Conservation (phyloP, 23 red algal genomes). For the Gracilariopsis chorda region DNA sequence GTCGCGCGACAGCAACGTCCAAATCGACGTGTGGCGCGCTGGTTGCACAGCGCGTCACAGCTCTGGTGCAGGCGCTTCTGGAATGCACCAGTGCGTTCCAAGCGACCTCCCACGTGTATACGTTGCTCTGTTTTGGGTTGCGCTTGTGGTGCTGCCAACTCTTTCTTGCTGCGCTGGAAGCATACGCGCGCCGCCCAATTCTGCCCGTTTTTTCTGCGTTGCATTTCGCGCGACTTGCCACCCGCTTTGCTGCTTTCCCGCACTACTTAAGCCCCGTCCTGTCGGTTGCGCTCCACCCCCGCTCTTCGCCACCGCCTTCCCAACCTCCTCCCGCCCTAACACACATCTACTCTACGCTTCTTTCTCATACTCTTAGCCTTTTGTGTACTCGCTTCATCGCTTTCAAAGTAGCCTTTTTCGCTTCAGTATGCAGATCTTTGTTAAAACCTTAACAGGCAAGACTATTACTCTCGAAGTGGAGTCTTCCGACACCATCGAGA, state of each 20-base stretch:
- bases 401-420: constrained; percentile 30
- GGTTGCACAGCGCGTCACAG: not conserved
- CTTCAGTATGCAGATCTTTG: constrained; percentile 87
- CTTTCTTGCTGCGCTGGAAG: not conserved
- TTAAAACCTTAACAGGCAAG: constrained; percentile 94
- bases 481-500: constrained; percentile 95
- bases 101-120: not conserved
- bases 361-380: constrained; percentile 52
- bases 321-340: not conserved
- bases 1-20: not conserved
- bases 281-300: not conserved
- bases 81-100: constrained; percentile 10
- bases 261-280: constrained; percentile 12
- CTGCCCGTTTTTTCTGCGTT: not conserved
- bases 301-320: not conserved
- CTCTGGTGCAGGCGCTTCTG: not conserved
- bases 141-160: not conserved
- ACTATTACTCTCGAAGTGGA: constrained; percentile 95
- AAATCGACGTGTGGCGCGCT: not conserved
- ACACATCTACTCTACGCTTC: constrained; percentile 33
- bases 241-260: not conserved
- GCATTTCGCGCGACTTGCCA: not conserved
- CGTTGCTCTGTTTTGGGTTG: not conserved
- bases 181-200: not conserved
- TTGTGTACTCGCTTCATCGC: constrained; percentile 68